phyloP scores from a whole-genome alignment of 2,329 filamentous ascomycete genomes.

The Botrytis medusae region DNA sequence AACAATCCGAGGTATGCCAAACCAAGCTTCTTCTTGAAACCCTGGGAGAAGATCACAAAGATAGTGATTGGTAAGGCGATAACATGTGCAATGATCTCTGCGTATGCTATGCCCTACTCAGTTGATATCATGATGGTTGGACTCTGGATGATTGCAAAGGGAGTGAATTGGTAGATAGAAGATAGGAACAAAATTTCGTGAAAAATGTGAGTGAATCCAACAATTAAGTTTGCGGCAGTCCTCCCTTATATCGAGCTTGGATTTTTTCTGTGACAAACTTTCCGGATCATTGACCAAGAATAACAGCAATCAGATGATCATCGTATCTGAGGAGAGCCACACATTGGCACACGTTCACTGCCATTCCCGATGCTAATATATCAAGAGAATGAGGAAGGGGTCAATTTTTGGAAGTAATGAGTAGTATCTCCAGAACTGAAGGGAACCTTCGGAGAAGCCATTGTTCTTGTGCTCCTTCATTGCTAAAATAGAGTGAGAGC shows the following conservation, averaged over 20 bases:
- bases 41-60: constrained; percentile 32
- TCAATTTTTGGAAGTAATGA: not conserved
- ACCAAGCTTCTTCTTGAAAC: constrained; percentile 38
- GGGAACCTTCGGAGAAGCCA: not conserved
- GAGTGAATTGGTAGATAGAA: not conserved
- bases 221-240: no score
- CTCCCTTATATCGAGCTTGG: not conserved
- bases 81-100: constrained; percentile 34
- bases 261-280: no score
- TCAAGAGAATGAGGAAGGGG: not conserved
- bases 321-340: not conserved
- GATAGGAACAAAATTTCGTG: not conserved
- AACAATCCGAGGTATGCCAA: constrained; percentile 42
- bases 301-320: not conserved
- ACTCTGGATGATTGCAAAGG: no score
- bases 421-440: no score
- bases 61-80: constrained; percentile 24
- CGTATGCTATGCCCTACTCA: constrained; percentile 32
- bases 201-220: no score
- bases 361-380: not conserved
- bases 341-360: not conserved
- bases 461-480: not conserved
- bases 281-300: not conserved
- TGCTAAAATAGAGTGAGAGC: not conserved
- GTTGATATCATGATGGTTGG: constrained; percentile 27